Evolutionary conservation across 352 stramenopile species (phyloP), one percentile per base, ranked within the genome.

Genomic region (Phytophthora podocarpi): DNA sequence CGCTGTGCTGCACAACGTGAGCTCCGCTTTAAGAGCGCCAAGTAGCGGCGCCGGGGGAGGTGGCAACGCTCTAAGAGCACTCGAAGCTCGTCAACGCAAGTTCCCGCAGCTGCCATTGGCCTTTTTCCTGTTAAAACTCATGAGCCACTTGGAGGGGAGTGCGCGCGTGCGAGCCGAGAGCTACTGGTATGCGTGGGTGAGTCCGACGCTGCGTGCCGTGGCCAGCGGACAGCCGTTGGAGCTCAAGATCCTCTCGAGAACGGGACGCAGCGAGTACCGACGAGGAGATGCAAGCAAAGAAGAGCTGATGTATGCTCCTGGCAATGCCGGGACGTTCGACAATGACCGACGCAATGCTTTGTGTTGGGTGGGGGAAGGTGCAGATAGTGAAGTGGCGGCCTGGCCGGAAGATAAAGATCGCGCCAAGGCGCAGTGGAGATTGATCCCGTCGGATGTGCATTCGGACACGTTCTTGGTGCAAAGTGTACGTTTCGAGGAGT

Each of bases 181-280:
- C 51, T 87, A 85, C 51, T 87, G 78, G 78, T 87, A 85, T 56
- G 71, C 79, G 48, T 87, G 78, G 78, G 70, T 87, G 51, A 82
- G 69, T 55, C 76, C 76, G 6, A 84, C 76, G 16, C 58, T 87
- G 30, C 58, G 78, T 18, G 73, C 73, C 8, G 70, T 87, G 18
- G 76, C 79, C 24, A 84, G 70, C 45, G 78, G 78, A 27, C 54
- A 79, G 39, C 52, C 72, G 6, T 20, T 87, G 28, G 61, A 77
- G 31, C 52, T 87, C 13, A 70, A 72, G 59, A 70, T 72, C 23
- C 28, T 83, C 3, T 51, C 57, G 0, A 67, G 68, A 55, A 76
- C 63, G 8, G 68, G 63, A 15, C 36, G 59, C 2, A 67, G 52
- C 21, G 64, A 70, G 35, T 70, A 76, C 23, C 18, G 37, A 30